Evolutionary conservation across 305 asterid species (phyloP), one percentile per base, ranked within the genome.

Genomic region (Fraxinus platypoda): DNA sequence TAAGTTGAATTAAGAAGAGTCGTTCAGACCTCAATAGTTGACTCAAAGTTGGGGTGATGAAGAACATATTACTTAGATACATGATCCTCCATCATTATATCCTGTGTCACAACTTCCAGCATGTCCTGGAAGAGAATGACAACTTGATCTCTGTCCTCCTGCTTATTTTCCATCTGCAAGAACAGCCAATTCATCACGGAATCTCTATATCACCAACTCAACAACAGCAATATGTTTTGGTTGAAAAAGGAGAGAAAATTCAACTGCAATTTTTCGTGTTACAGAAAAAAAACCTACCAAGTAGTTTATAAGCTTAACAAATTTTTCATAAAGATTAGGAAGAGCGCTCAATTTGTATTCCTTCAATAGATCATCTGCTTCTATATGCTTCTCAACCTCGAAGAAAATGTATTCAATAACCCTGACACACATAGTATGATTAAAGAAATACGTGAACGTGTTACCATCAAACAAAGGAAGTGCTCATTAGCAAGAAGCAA

Each of bases 51-150:
- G 33, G 33, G 26, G 52, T 37, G 82, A 75, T 71, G 77, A 83
- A 80, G 76, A 84, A 78, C 85, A 74, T 76, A 83, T 80, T 90
- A 94, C 99, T 88, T 92, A 78, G 97, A 91, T 87, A 92, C 84
- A 33, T 90, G 95, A 87, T 94, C 98, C 89, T 94, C 99, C 96
- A 95, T 54, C 66, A 54, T 96, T 85, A 96, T 94, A 86, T 97
- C 99, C 84, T 94, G 92, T 43, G 96, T 91, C 83, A 97, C 98
- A 41, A 97, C 98, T 92, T 97, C 99, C 76, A 97, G 91, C 99
- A 97, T 93, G 85, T 97, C 99, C 90, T 97, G 99, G 93, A 97
- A 93, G 84, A 97, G 98, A 87, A 97, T 93, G 82, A 97, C 98
- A 86, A 97, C 97, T 84, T 90, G 98, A 91, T 97, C 99, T 90